A percentile compares a stretch with the other conserved stretches of the same genome.
Evolutionary conservation across 2,329 filamentous ascomycete genomes (phyloP).

Genomic region (Cytospora piceae): DNA sequence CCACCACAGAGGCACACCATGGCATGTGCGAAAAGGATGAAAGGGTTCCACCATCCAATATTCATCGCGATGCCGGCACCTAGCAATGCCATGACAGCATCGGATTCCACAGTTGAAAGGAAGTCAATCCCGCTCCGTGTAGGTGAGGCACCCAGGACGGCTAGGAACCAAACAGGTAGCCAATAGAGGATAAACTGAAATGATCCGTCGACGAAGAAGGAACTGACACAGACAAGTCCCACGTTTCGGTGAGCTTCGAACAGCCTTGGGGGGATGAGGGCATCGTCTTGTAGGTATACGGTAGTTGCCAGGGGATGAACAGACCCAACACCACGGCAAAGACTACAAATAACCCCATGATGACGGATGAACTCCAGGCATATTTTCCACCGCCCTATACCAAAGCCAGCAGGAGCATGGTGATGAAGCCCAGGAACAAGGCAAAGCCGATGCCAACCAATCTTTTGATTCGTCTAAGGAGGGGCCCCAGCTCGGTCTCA

Average conservation of each 20-base stretch:
- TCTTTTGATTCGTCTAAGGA: slow-evolving; percentile 45
- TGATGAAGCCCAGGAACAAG: slow-evolving; percentile 43
- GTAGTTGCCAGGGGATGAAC: slow-evolving; percentile 41
- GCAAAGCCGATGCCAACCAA: slow-evolving; percentile 46
- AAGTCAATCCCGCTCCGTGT: slow-evolving; percentile 41
- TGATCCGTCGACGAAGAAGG: slow-evolving; percentile 37
- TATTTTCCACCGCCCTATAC: slow-evolving; percentile 47
- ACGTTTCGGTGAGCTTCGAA: slow-evolving; percentile 49
- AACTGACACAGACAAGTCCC: slow-evolving; percentile 44
- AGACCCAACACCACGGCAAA: slow-evolving; percentile 31
- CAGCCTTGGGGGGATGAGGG: slow-evolving; percentile 54
- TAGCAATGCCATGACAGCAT: slow-evolving; percentile 38
- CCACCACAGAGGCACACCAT: slow-evolving; percentile 44
- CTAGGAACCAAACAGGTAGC: no score
- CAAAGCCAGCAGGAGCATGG: slow-evolving; percentile 46
- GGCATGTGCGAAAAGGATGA: slow-evolving; percentile 38
- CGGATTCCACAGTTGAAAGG: slow-evolving; percentile 44
- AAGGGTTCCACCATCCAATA: slow-evolving; percentile 38
- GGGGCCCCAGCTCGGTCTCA: slow-evolving; percentile 36
- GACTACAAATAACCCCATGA: slow-evolving; percentile 43
- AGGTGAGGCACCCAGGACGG: no score
- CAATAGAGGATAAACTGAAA: no score
- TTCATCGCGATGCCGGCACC: slow-evolving; percentile 41
- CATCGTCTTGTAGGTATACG: slow-evolving; percentile 47
- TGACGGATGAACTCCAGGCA: slow-evolving; percentile 40